Evolutionary conservation across 202 grass and related monocot species (phyloP), one percentile per base, ranked within the genome.

Genomic region (Panicum virgatum): DNA sequence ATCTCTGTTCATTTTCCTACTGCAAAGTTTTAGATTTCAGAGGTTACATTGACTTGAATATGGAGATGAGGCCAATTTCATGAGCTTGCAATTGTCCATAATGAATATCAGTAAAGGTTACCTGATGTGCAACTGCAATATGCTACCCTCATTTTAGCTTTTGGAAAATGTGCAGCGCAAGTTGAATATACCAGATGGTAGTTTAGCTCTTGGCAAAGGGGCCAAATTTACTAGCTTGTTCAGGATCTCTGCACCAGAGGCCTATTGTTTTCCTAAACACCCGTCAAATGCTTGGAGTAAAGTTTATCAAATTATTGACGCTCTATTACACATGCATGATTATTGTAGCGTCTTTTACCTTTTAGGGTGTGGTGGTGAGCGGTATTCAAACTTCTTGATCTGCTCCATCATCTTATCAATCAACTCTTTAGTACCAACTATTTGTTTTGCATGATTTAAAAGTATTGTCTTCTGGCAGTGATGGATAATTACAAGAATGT

Each of bases 401-500:
- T 57, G 51, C 20, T 74, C 39, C 72, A 2, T 4, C 20, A 66
- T 37, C 18, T 27, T 65, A 66, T 52, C 0, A 0, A 19, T 73
- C 20, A 43, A 56, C 32, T 11, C 1, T 47, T 77, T 26, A 53
- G 3, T 61, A 9, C 29, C 16, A 12, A 11, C 47, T 76, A 51
- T 84, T 73, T 83, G 44, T 32, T 56, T 40, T 45, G 40, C 71
- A 54, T 27, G 34, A 3, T 22, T 50, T 73, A 67, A 39, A 73
- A 47, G 50, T 19, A 36, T 53, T 46, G 7, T 66, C 70, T 64
- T 85, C 57, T 88, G 62, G 57, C 79, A 98, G 95, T 93, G 51
- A 97, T 82, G 84, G 90, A 94, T 74, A 92, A 94, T 81, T 97
- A 92, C 79, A 92, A 89, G 64, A 91, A 87, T 72, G 80, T 82